Percentiles rank a stretch among this genome's conserved stretches.
Evolutionary conservation across 1,284 basidiomycete genomes (phyloP).

Genomic region (Cryptococcus deneoformans): DNA sequence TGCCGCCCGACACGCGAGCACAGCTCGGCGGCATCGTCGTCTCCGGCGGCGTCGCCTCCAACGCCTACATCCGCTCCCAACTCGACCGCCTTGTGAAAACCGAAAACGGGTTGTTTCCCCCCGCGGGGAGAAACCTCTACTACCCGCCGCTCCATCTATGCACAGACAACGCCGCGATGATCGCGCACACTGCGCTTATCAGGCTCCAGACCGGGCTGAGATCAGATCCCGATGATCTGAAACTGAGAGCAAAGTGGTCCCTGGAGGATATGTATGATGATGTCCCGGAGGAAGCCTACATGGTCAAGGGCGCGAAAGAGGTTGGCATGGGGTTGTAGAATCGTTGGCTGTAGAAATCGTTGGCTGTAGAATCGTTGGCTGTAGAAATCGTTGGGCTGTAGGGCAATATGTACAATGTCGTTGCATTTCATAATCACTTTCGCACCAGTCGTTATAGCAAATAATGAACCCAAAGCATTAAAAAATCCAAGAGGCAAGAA

Average conservation of each 20-base stretch:
- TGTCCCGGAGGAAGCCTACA: not conserved
- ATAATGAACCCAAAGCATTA: not conserved
- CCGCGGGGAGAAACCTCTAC: constrained; percentile 45
- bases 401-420: too few species aligned
- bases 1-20: constrained; percentile 17
- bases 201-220: constrained; percentile 60
- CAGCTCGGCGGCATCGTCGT: constrained; percentile 63
- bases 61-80: constrained; percentile 64
- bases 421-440: too few species aligned
- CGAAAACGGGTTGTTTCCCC: not conserved
- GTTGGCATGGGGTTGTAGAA: too few species aligned
- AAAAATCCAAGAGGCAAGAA: not conserved
- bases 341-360: too few species aligned
- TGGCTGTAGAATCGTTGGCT: too few species aligned
- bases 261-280: constrained; percentile 57
- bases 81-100: not conserved
- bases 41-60: constrained; percentile 89
- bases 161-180: constrained; percentile 95
- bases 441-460: too few species aligned
- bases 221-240: constrained; percentile 53
- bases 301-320: too few species aligned
- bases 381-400: too few species aligned
- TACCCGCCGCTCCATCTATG: constrained; percentile 71
- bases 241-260: constrained; percentile 47
- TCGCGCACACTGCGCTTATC: constrained; percentile 82